Base-by-base conservation (phyloP, 169 alveolate species). In the Plasmodium gaboni region DNA sequence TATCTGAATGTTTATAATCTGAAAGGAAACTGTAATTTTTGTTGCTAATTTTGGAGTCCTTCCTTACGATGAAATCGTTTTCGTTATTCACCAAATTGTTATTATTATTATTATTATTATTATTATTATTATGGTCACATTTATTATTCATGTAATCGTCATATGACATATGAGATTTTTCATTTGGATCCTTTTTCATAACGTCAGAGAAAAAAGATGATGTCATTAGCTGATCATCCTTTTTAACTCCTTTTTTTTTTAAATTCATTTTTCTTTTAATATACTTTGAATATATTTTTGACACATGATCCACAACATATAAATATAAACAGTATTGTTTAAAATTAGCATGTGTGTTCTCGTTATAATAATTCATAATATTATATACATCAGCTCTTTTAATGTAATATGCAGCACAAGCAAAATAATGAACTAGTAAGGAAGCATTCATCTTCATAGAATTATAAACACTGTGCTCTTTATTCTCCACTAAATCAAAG, bases 381-480 rank as follows among this genome's bases (percentile, higher is more conserved):
- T 83, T 83, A 69, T 48, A 69, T 50, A 69, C 46, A 59, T 83
- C 91, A 22, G 26, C 72, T 63, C 44, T 67, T 72, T 83, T 83
- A 69, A 83, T 83, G 42, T 69, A 67, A 26, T 70, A 83, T 9
- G 91, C 91, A 57, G 91, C 91, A 24, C 93, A 92, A 7, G 95
- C 95, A 91, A 92, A 89, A 60, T 89, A 92, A 24, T 92, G 95
- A 32, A 92, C 67, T n/a, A 92, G 76, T 28, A 92, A 53, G 1
- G 95, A 74, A 8, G 93, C 91, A 46, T 92, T 92, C 22, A 88
- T 87, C 17, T 83, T 68, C 12, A 83, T 38, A 26, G 91, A 57
- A 48, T 72, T 46, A 72, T 42, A 70, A 1, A 61, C 53, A 17
- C 74, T 38, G 22, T 57, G 71, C 15, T 83, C 91, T 28, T 83